These are phyloP conservation scores for Boletellus ananiceps DNA, from an alignment of 768 basidiomycete species.

Conservation along the genomic window DNA sequence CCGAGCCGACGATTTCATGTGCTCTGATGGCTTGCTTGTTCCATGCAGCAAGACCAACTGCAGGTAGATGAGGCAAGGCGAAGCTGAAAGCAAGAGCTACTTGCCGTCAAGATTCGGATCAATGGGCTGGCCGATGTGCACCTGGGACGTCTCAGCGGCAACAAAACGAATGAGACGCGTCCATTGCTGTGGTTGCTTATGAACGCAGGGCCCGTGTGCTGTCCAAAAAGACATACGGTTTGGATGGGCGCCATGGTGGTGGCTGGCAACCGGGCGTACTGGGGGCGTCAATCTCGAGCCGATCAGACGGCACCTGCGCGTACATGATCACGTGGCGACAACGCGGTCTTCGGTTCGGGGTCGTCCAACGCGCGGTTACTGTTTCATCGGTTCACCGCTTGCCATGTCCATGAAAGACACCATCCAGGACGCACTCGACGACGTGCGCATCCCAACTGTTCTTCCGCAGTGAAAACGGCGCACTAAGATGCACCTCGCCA, in stretches of 20 bases:
- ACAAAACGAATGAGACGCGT: slow-evolving; percentile 79
- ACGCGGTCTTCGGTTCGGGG: slow-evolving; percentile 16
- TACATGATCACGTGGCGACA: slow-evolving; percentile 29
- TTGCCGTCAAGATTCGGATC: slow-evolving; percentile 62
- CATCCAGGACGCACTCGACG: slow-evolving; percentile 62
- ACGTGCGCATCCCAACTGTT: slow-evolving; percentile 40
- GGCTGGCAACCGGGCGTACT: not conserved
- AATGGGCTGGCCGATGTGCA: slow-evolving; percentile 77
- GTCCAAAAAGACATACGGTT: slow-evolving; percentile 39
- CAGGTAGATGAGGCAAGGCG: not conserved
- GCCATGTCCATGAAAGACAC: slow-evolving; percentile 37
- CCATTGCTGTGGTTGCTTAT: slow-evolving; percentile 40
- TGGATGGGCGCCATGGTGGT: slow-evolving; percentile 52
- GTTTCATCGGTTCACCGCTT: not conserved
- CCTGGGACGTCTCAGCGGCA: slow-evolving; percentile 64
- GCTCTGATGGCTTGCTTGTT: slow-evolving; percentile 56
- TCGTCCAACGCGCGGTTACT: not conserved
- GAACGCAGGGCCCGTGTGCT: not conserved
- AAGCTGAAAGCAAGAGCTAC: not conserved
- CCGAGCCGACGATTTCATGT: slow-evolving; percentile 67
- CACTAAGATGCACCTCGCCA: slow-evolving; percentile 29
- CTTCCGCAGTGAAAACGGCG: not conserved
- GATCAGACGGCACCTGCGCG: slow-evolving; percentile 1
- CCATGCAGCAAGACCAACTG: slow-evolving; percentile 58
- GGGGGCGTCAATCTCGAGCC: too few species aligned